These are phyloP conservation scores for Malus sieversii DNA, from an alignment of 306 rosid species.

Conservation along the genomic window DNA sequence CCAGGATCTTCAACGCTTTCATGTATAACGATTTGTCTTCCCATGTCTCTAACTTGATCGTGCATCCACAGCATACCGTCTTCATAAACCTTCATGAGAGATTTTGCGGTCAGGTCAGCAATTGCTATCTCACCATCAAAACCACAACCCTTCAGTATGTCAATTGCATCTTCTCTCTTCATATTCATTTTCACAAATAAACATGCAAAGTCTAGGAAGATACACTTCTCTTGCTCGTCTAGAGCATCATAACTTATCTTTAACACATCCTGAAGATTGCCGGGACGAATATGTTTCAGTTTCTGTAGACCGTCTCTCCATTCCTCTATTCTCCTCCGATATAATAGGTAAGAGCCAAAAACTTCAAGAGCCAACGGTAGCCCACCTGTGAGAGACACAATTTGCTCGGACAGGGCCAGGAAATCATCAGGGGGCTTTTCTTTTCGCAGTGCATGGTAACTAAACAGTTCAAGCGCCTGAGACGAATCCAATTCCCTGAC, in stretches of 20 bases:
- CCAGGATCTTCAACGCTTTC: constrained; percentile 28
- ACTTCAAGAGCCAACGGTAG: constrained; percentile 72
- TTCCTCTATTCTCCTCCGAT: constrained; percentile 33
- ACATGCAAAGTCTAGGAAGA: constrained; percentile 60
- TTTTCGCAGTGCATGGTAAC: constrained; percentile 47
- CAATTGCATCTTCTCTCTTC: constrained; percentile 40
- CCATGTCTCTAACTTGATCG: constrained; percentile 69
- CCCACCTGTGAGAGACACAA: constrained; percentile 44
- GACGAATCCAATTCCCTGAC: constrained; percentile 29
- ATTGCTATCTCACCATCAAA: constrained; percentile 40
- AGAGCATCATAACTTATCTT: constrained; percentile 47
- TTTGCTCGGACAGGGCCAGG: constrained; percentile 24
- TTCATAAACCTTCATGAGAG: constrained; percentile 41
- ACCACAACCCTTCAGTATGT: constrained; percentile 51
- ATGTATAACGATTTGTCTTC: constrained; percentile 44
- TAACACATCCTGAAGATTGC: constrained; percentile 47
- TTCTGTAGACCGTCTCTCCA: constrained; percentile 45
- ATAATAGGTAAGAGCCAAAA: constrained; percentile 45
- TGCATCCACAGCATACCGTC: constrained; percentile 48
- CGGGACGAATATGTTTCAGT: constrained; percentile 30
- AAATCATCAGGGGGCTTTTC: constrained; percentile 23
- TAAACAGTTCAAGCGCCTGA: constrained; percentile 42
- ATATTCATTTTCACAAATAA: constrained; percentile 35
- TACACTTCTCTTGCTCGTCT: constrained; percentile 36
- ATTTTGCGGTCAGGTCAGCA: constrained; percentile 28